phyloP scores from a whole-genome alignment of 2,329 filamentous ascomycete species.

The Calonectria multiphialidica region DNA sequence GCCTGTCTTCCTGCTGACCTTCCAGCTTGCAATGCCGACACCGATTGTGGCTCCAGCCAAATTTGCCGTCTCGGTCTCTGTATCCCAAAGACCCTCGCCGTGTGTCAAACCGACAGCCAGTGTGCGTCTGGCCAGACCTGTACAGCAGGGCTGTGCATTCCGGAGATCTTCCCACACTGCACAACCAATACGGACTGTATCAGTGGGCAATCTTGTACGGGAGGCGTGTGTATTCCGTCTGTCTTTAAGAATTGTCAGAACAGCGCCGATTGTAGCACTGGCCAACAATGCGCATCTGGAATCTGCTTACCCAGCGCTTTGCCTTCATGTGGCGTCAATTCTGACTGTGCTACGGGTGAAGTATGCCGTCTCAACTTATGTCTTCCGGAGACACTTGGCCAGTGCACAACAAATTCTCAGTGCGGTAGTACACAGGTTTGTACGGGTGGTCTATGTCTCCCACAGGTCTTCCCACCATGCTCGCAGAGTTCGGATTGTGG shows the following conservation, averaged over 20 bases:
- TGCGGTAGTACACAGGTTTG: conserved; percentile 10
- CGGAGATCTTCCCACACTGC: conserved; percentile 12
- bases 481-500: neutral
- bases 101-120: neutral
- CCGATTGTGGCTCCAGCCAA: conserved; percentile 17
- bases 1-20: conserved; percentile 13
- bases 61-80: conserved; percentile 22
- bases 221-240: conserved; percentile 8
- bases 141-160: conserved; percentile 11
- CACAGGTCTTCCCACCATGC: conserved; percentile 13
- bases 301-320: conserved; percentile 13
- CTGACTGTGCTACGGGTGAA: conserved; percentile 7
- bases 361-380: conserved; percentile 21
- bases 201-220: conserved; percentile 3
- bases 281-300: conserved; percentile 11
- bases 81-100: neutral
- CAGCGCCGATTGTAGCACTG: neutral
- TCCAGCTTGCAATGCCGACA: neutral
- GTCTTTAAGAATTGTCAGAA: neutral
- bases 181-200: conserved; percentile 12
- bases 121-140: conserved; percentile 8
- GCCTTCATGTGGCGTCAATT: neutral
- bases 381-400: conserved; percentile 5
- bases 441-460: conserved; percentile 13
- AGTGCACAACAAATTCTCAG: neutral